Percentiles rank a stretch among this genome's conserved stretches.
phyloP scores from a whole-genome alignment of 2,329 filamentous ascomycete species.

The Aureobasidium sp. region DNA sequence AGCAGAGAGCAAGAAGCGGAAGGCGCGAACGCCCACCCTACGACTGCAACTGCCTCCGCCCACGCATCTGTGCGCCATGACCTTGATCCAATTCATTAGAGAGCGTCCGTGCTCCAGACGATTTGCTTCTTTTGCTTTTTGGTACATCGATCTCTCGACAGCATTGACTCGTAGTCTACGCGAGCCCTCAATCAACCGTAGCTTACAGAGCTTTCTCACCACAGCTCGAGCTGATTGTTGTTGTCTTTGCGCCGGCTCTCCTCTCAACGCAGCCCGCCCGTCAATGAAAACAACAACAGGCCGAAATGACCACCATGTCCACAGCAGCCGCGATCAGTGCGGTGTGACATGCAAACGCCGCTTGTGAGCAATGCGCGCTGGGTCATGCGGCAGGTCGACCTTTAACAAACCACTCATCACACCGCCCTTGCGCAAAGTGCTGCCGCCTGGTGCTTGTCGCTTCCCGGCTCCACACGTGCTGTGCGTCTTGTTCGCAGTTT shows the following conservation, averaged over 20 bases:
- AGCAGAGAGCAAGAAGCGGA: not conserved
- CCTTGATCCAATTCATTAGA: not conserved
- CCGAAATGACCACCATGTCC: not conserved
- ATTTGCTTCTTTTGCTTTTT: constrained; percentile 7
- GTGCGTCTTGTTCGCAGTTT: constrained; percentile 2
- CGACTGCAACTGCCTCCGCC: not conserved
- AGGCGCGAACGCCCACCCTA: constrained; percentile 4
- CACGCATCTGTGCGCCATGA: not conserved
- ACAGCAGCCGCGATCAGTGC: constrained; percentile 1
- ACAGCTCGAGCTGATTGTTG: not conserved
- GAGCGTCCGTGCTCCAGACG: not conserved
- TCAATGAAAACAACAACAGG: not conserved
- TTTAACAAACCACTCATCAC: not conserved
- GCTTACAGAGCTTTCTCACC: not conserved
- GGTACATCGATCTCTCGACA: not conserved
- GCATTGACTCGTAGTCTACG: constrained; percentile 7
- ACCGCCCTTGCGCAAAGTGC: constrained; percentile 4
- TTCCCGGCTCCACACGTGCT: constrained; percentile 8
- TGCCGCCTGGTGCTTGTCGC: not conserved
- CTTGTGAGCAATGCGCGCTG: not conserved
- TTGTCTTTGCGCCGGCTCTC: constrained; percentile 1
- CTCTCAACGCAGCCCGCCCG: not conserved
- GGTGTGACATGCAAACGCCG: constrained; percentile 2
- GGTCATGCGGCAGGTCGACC: not conserved
- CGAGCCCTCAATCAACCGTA: not conserved